Base-by-base conservation (phyloP, 352 stramenopile species). In the Albugo candida region DNA sequence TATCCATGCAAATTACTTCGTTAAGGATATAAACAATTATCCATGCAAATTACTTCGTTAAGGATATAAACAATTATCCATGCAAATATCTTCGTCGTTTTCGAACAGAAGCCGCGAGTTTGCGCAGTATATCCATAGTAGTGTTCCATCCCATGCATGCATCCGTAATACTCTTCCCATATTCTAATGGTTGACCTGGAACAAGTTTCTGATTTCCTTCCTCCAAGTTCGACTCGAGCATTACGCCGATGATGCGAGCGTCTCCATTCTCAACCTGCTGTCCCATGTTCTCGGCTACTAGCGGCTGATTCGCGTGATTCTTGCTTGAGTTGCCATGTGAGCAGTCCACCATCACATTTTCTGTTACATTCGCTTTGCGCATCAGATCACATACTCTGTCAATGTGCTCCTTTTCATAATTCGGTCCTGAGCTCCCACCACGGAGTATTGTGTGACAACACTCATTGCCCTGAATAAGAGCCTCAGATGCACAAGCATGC, bases 271-370 rank as follows among this genome's bases (percentile, higher is more conserved):
- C 65, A 20, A 93, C 60, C 60, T 92, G 79, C 54, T 67, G 45
- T 11, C 53, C 75, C 36, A 93, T 67, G 47, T 85, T 65, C 12
- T 62, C 66, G 0, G 77, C 74, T 36, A 92, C 79, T 19, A 65
- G 53, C 19, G 72, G 66, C 54, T 93, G 81, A 59, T 93, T 93
- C 50, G 75, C 80, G 68, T 85, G 71, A 55, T 88, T 70, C 66
- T 93, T 93, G 58, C 68, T 72, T 58, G 75, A 89, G 70, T 93
- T 93, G 54, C 81, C 79, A 58, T 93, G 81, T 59, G 75, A 89
- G 64, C 81, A 93, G 70, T 93, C 81, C 24, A 93, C 63, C 81
- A 93, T 93, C 41, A 93, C 55, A 54, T 89, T 89, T 59, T 85
- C 69, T 47, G 68, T 55, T 38, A 87, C 40, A 34, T 87, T 83